phyloP scores from a whole-genome alignment of 1,284 basidiomycete genomes.

The Moesziomyces sp. region DNA sequence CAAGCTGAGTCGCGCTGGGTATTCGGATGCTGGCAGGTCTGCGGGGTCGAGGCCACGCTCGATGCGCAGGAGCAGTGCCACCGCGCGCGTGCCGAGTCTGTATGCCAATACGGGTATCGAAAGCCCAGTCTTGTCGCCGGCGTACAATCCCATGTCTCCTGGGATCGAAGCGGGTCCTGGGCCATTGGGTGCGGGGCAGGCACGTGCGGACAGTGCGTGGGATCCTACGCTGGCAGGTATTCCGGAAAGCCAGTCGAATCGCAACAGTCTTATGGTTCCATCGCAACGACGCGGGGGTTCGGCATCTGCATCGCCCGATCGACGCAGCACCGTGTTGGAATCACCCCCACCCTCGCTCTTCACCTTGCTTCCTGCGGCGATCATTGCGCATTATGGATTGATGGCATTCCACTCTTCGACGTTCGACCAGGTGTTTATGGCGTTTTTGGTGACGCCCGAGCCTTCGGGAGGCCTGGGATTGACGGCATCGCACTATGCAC shows the following conservation, averaged over 20 bases:
- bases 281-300: neutral
- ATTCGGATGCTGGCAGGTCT: constrained; percentile 35
- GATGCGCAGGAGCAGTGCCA: constrained; percentile 39
- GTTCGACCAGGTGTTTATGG: constrained; percentile 68
- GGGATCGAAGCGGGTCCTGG: neutral
- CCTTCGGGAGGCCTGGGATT: constrained; percentile 64
- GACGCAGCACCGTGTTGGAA: constrained; percentile 10
- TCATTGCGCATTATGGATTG: constrained; percentile 65
- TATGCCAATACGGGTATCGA: constrained; percentile 61
- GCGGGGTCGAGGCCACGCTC: constrained; percentile 24
- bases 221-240: constrained; percentile 61
- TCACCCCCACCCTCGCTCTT: constrained; percentile 37
- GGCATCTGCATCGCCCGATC: constrained; percentile 16
- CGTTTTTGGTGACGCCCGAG: constrained; percentile 66
- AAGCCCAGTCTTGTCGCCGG: constrained; percentile 31
- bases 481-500: constrained; percentile 67
- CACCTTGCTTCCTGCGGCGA: constrained; percentile 57
- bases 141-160: constrained; percentile 18
- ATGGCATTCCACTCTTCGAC: constrained; percentile 66
- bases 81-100: constrained; percentile 48
- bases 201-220: constrained; percentile 36
- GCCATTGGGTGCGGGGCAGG: constrained; percentile 4
- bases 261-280: constrained; percentile 29
- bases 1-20: constrained; percentile 35
- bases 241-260: constrained; percentile 46